Percentiles rank a stretch among this genome's conserved stretches.
Evolutionary conservation across 768 basidiomycete species (phyloP).

Genomic region (Asterophora parasitica): DNA sequence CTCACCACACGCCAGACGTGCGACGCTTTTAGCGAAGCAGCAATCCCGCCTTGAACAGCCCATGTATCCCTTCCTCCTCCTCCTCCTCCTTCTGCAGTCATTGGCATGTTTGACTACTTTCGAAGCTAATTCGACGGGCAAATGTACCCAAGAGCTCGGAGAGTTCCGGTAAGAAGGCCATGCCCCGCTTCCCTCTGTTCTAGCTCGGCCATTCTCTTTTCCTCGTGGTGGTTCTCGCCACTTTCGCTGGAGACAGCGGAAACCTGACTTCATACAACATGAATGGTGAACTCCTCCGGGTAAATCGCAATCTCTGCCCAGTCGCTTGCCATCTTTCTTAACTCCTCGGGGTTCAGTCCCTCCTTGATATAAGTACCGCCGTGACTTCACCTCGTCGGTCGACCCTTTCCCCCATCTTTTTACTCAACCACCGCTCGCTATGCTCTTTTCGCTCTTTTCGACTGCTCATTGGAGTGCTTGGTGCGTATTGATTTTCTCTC

Average conservation of each 20-base stretch:
- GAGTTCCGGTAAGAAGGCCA: slow-evolving; percentile 12
- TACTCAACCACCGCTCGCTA: slow-evolving; percentile 2
- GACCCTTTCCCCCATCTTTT: slow-evolving; percentile 9
- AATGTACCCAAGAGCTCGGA: slow-evolving; percentile 5
- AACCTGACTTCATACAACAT: slow-evolving; percentile 15
- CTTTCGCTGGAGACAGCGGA: slow-evolving; percentile 13
- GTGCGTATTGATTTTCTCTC: slow-evolving; percentile 20
- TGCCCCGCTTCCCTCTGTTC: slow-evolving; percentile 19
- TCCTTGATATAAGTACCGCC: slow-evolving; percentile 9
- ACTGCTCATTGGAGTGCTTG: slow-evolving; percentile 24
- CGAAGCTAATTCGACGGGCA: slow-evolving; percentile 13
- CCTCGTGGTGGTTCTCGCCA: slow-evolving; percentile 14
- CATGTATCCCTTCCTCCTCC: slow-evolving; percentile 3
- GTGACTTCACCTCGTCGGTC: slow-evolving; percentile 5
- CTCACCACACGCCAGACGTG: slow-evolving; percentile 5
- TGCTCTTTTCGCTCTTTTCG: slow-evolving; percentile 16
- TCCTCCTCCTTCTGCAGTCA: slow-evolving; percentile 9
- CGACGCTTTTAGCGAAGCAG: slow-evolving; percentile 4
- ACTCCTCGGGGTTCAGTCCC: slow-evolving; percentile 16
- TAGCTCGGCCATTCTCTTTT: slow-evolving; percentile 20
- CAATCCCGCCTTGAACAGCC: neutral
- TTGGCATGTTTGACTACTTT: slow-evolving; percentile 7
- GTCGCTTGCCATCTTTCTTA: slow-evolving; percentile 7
- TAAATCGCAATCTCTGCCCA: slow-evolving; percentile 16
- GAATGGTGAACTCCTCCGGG: slow-evolving; percentile 13